A percentile compares a stretch with the other conserved stretches of the same genome.
Evolutionary conservation across 331 rosid genomes (phyloP).

Genomic region (Saraca asoca): DNA sequence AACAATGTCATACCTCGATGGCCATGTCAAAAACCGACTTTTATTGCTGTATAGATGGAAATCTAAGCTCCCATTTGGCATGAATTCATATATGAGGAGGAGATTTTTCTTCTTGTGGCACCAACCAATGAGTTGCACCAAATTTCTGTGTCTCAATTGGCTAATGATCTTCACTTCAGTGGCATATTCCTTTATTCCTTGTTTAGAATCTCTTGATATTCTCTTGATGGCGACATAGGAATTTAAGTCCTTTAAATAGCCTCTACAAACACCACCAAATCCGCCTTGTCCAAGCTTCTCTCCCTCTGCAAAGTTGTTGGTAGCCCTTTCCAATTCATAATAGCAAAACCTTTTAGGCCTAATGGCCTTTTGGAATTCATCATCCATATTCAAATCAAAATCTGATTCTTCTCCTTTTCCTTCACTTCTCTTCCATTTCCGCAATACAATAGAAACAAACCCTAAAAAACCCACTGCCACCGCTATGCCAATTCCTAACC

Average conservation of each 20-base stretch:
- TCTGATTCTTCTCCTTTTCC: slow-evolving; percentile 11
- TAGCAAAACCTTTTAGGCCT: slow-evolving; percentile 48
- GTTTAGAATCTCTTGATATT: slow-evolving; percentile 34
- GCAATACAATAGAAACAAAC: background rate
- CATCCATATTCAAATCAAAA: slow-evolving; percentile 31
- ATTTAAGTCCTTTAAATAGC: too few species aligned
- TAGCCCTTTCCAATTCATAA: slow-evolving; percentile 40
- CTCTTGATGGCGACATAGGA: background rate
- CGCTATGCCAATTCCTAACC: slow-evolving; percentile 35
- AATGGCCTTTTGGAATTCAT: slow-evolving; percentile 43
- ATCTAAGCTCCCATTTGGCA: slow-evolving; percentile 45
- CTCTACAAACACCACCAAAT: too few species aligned
- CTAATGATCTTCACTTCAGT: slow-evolving; percentile 43
- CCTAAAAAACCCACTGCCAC: slow-evolving; percentile 25
- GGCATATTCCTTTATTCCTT: slow-evolving; percentile 41
- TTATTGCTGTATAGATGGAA: slow-evolving; percentile 35
- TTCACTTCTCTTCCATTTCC: slow-evolving; percentile 21
- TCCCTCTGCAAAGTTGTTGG: slow-evolving; percentile 41
- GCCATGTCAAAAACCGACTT: slow-evolving; percentile 25
- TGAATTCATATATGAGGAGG: slow-evolving; percentile 41
- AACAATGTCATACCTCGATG: slow-evolving; percentile 26
- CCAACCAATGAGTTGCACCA: slow-evolving; percentile 50
- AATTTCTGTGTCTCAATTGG: slow-evolving; percentile 41
- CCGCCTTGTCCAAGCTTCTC: slow-evolving; percentile 42
- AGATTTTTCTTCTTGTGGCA: slow-evolving; percentile 38